Evolutionary conservation across 2,329 filamentous ascomycete genomes (phyloP).

Genomic region (Penicillium rolfsii): DNA sequence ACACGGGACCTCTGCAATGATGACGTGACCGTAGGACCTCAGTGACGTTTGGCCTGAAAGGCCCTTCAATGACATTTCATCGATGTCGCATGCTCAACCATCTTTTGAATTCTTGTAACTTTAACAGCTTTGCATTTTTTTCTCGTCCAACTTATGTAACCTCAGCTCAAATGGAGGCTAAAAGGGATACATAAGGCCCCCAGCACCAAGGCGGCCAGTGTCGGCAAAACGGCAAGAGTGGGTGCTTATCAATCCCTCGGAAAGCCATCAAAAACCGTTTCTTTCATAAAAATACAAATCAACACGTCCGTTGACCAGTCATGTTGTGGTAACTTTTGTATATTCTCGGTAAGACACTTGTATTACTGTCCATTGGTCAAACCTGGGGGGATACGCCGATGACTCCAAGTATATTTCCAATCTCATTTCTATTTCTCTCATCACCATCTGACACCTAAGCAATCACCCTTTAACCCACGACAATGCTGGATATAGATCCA

Average conservation of each 20-base stretch:
- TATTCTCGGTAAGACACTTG: background rate
- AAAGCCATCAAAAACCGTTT: background rate
- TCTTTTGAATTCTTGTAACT: too few species aligned
- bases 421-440: background rate
- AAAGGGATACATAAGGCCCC: background rate
- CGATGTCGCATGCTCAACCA: too few species aligned
- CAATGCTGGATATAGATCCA: constrained; percentile 14
- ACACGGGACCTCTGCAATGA: background rate
- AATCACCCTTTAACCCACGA: background rate
- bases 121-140: too few species aligned
- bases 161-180: background rate
- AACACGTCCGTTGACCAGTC: background rate
- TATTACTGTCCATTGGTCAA: background rate
- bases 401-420: constrained; percentile 6
- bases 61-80: too few species aligned
- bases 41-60: background rate
- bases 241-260: constrained; percentile 5
- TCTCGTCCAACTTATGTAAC: background rate
- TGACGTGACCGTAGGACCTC: background rate
- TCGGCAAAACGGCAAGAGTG: constrained; percentile 2
- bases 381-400: background rate
- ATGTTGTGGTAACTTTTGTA: background rate
- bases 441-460: background rate
- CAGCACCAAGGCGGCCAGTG: background rate
- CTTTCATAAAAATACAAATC: background rate